Evolutionary conservation across 169 alveolate species (phyloP).

Genomic region (Cryptosporidium muris): DNA sequence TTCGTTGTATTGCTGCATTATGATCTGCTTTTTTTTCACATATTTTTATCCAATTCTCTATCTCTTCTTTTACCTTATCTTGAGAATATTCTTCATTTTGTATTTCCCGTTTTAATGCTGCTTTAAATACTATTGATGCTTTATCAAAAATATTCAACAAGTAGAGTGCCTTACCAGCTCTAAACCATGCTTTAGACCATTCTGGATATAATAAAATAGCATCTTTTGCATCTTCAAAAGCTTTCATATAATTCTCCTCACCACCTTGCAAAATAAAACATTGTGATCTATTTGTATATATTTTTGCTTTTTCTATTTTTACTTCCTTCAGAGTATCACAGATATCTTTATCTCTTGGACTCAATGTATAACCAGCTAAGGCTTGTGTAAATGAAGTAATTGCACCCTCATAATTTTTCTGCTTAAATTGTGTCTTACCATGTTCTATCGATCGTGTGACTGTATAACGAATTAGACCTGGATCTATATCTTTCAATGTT

Average conservation of each 20-base stretch:
- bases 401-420: slow-evolving; percentile 37
- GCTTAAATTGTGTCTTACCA: slow-evolving; percentile 33
- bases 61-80: slow-evolving; percentile 18
- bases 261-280: slow-evolving; percentile 23
- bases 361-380: slow-evolving; percentile 42
- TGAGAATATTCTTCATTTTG: neutral
- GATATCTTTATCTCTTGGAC: neutral
- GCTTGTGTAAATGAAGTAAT: slow-evolving; percentile 63
- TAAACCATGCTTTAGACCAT: slow-evolving; percentile 70
- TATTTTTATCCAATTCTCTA: slow-evolving; percentile 17
- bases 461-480: slow-evolving; percentile 23
- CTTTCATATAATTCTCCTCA: slow-evolving; percentile 49
- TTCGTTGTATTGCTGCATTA: slow-evolving; percentile 37
- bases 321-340: neutral
- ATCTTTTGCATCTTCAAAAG: slow-evolving; percentile 69
- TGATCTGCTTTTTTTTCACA: slow-evolving; percentile 70
- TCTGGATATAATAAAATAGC: slow-evolving; percentile 28
- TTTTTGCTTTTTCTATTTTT: slow-evolving; percentile 30
- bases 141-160: slow-evolving; percentile 30
- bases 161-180: slow-evolving; percentile 69
- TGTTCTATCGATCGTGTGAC: slow-evolving; percentile 23
- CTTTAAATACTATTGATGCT: slow-evolving; percentile 54
- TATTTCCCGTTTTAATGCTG: slow-evolving; percentile 40
- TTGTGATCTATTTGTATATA: slow-evolving; percentile 54
- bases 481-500: slow-evolving; percentile 50